Base-by-base conservation (phyloP, 75 land plant species). In the Chamaecyparis obtusa region DNA sequence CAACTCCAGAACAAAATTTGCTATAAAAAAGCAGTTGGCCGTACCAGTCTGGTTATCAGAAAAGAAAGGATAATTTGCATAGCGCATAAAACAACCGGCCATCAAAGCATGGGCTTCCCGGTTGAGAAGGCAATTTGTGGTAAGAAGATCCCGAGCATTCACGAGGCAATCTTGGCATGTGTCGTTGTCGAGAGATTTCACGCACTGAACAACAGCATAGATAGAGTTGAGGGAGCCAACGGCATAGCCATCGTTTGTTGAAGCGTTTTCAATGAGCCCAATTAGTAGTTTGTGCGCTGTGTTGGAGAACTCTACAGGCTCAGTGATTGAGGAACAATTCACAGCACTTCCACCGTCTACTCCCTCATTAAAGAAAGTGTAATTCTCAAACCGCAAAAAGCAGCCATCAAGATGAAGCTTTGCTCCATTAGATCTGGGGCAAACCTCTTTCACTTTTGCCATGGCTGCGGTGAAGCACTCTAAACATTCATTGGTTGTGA, bases 21-120 rank as follows among this genome's bases (percentile, higher is more conserved):
- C 17, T 79, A 9, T 79, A 5, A 16, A 79, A n/a, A 39, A 35
- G 9, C 11, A 30, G 5, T 75, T 36, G 16, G 3, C 8, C 43
- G 5, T 78, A 78, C 81, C 19, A 15, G 75, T 27, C 17, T 39
- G 72, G 16, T 87, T 76, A 21, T 51, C 1, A 64, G 85, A 85
- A 35, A 87, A 90, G 17, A 51, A 51, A 2, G 86, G 17, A 19
- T 21, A 83, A 15, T 33, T 86, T 32, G 91, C 88, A 56, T 90
- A 90, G 69, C 91, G 88, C 60, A 90, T 85, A 55, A 84, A 88
- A 71, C 91, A 90, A 8, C 91, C 89, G n/a, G 91, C 91, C 82
- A 85, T 55, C 5, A 90, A 86, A 14, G 89, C 85, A 32, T 89
- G 87, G 1, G 88, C 91, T 77, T 90, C 89, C 48, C 27, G 37